Evolutionary conservation across 768 basidiomycete species (phyloP), one percentile per base, ranked within the genome.

Genomic region (Hemileccinum rubropunctum): DNA sequence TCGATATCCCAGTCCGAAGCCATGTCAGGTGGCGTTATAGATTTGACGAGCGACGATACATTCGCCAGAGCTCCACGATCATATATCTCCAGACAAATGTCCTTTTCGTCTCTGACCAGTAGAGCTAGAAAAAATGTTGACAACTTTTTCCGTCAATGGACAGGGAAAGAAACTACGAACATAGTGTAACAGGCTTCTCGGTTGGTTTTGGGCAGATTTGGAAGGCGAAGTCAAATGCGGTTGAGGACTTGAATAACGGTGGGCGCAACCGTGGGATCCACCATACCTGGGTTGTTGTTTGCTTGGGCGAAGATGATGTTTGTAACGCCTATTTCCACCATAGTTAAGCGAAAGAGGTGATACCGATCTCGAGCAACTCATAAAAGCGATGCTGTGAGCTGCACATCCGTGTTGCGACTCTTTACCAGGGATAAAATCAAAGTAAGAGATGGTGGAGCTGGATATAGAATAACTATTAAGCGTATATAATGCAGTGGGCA

Each of bases 121-220:
- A n/a, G n/a, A 36, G 39, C 14, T n/a, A n/a, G n/a, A 10, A 10
- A 42, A 38, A 34, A n/a, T n/a, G n/a, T n/a, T n/a, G n/a, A n/a
- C n/a, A n/a, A n/a, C n/a, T n/a, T n/a, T n/a, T n/a, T n/a, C n/a
- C n/a, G n/a, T n/a, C n/a, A n/a, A n/a, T n/a, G n/a, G n/a, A n/a
- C n/a, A n/a, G n/a, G 10, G 26, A 38, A 27, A 36, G 21, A 28
- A 6, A 9, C 17, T 15, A 75, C 83, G 14, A 51, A 92, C 89
- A 83, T 0, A 95, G 86, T 78, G 60, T 86, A 88, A 62, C 90
- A 91, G 0, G 88, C 84, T 62, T 79, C 82, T 30, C 79, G 75
- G 14, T 66, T n/a, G n/a, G n/a, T n/a, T n/a, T n/a, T n/a, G n/a
- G n/a, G n/a, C n/a, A n/a, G n/a, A n/a, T n/a, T n/a, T 76, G 6